Conservation (phyloP, 371 early-diverging fungal genomes). For the Coemansia sp. region DNA sequence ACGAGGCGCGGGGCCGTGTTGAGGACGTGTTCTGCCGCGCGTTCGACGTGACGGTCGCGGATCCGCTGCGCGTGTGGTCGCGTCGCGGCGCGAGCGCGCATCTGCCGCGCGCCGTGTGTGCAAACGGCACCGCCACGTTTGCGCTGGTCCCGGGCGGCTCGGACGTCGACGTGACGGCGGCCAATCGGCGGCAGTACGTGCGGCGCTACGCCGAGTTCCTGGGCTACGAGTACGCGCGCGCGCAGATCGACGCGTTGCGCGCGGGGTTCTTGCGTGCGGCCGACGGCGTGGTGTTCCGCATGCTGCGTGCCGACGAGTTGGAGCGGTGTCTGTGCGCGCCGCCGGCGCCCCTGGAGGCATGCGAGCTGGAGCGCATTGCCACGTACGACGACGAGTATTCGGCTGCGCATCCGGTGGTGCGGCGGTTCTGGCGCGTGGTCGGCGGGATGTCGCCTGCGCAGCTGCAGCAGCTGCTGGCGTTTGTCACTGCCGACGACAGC, state of each 20-base stretch:
- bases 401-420: slow-evolving; percentile 52
- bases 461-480: slow-evolving; percentile 66
- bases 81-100: neutral
- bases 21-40: slow-evolving; percentile 60
- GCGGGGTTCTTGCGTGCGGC: slow-evolving; percentile 72
- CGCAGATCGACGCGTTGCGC: slow-evolving; percentile 68
- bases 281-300: slow-evolving; percentile 52
- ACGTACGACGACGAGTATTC: slow-evolving; percentile 67
- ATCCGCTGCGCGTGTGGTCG: slow-evolving; percentile 33
- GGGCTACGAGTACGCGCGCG: slow-evolving; percentile 60
- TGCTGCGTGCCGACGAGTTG: slow-evolving; percentile 32
- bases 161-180: slow-evolving; percentile 59
- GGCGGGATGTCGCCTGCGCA: slow-evolving; percentile 55
- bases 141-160: slow-evolving; percentile 58
- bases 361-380: slow-evolving; percentile 56
- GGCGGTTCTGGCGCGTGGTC: slow-evolving; percentile 74
- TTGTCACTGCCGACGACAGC: slow-evolving; percentile 80
- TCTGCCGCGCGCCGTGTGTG: slow-evolving; percentile 21
- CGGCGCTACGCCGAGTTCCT: slow-evolving; percentile 63
- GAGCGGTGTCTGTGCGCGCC: slow-evolving; percentile 29
- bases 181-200: slow-evolving; percentile 63
- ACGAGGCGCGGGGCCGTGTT: slow-evolving; percentile 55
- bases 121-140: slow-evolving; percentile 47
- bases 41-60: slow-evolving; percentile 53
- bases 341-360: slow-evolving; percentile 26